Evolutionary conservation across 2,329 filamentous ascomycete species (phyloP).

Genomic region (Colletotrichum sp.): DNA sequence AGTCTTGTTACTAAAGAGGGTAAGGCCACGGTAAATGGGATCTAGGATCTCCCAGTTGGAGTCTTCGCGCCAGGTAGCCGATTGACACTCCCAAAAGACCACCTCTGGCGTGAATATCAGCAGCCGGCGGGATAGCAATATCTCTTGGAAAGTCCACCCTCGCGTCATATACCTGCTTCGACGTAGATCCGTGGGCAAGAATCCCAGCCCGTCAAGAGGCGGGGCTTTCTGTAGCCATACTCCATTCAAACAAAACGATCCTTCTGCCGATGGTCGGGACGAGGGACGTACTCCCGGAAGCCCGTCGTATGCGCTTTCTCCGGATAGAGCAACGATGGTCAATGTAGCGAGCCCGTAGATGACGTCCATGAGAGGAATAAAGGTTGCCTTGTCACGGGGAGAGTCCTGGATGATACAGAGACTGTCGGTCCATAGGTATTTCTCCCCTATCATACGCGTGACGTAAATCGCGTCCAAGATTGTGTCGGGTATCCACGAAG

Average conservation of each 20-base stretch:
- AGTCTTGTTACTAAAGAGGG: background rate
- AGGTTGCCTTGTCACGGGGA: background rate
- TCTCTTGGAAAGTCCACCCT: background rate
- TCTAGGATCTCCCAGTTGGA: background rate
- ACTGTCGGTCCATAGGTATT: background rate
- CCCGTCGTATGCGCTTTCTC: background rate
- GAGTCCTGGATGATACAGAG: background rate
- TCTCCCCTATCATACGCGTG: background rate
- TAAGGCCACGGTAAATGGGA: accelerated
- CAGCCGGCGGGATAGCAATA: background rate
- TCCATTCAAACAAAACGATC: background rate
- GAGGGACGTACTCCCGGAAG: background rate
- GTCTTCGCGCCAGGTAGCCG: background rate
- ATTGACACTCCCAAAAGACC: background rate
- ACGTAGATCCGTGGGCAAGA: background rate
- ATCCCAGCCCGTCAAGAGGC: background rate
- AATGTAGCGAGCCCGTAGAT: background rate
- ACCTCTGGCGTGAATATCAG: background rate
- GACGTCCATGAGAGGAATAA: background rate
- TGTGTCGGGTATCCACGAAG: background rate
- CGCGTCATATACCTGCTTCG: background rate
- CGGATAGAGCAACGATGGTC: background rate
- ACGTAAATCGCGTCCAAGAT: background rate
- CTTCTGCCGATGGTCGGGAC: background rate
- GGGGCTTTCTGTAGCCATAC: background rate